Percentiles rank a stretch among this genome's conserved stretches.
Conservation (phyloP, 163 green algal species). For the Scenedesmus sp. region DNA sequence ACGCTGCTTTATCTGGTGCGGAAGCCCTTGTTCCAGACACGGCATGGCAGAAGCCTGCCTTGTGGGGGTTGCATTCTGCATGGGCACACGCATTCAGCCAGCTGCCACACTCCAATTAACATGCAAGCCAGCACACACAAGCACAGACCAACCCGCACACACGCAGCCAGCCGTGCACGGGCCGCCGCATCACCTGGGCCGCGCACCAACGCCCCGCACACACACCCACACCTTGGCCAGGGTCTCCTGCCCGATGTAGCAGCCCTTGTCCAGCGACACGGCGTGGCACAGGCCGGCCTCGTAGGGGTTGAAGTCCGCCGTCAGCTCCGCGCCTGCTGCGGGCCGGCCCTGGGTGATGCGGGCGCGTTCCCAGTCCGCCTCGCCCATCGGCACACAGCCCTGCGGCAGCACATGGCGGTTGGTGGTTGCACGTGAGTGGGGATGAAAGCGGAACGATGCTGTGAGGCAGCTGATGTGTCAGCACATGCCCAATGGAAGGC, state of each 20-base stretch:
- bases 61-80: constrained; percentile 84
- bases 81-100: constrained; percentile 75
- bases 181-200: too few relatives aligned
- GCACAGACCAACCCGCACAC: too few relatives aligned
- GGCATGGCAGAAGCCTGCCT: constrained; percentile 73
- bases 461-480: neutral
- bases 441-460: too few relatives aligned
- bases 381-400: constrained; percentile 80
- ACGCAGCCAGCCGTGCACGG: too few relatives aligned
- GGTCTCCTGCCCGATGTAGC: constrained; percentile 87
- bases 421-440: neutral
- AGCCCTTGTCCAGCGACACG: constrained; percentile 85
- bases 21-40: neutral
- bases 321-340: constrained; percentile 74
- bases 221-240: constrained; percentile 76
- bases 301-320: constrained; percentile 77
- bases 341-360: constrained; percentile 78
- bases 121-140: too few relatives aligned
- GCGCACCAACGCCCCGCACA: neutral
- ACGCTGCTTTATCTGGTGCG: too few relatives aligned
- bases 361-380: constrained; percentile 76
- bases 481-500: too few relatives aligned
- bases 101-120: constrained; percentile 69
- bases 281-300: constrained; percentile 84
- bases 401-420: constrained; percentile 35